phyloP scores from a whole-genome alignment of 345 rosid species.

The Rhodamnia argentea region DNA sequence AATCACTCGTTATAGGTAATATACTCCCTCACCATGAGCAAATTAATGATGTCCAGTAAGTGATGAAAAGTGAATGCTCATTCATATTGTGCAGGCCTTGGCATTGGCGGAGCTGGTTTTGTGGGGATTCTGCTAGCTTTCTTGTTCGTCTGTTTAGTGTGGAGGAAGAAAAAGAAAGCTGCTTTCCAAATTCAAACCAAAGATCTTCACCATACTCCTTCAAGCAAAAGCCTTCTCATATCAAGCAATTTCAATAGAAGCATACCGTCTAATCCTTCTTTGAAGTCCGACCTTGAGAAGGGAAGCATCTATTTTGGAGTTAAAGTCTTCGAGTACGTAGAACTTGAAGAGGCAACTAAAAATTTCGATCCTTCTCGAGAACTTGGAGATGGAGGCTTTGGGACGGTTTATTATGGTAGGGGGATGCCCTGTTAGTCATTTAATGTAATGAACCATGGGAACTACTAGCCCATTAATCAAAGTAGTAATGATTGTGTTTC shows the following conservation, averaged over 20 bases:
- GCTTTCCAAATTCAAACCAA: background rate
- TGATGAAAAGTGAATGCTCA: background rate
- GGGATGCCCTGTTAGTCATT: background rate
- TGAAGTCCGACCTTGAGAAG: background rate
- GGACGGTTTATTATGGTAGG: constrained; percentile 24
- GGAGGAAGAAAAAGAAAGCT: background rate
- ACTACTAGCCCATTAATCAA: background rate
- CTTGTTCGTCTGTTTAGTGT: background rate
- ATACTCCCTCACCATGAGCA: background rate
- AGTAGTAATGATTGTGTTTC: background rate
- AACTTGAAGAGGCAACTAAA: constrained; percentile 19
- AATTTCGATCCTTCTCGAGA: constrained; percentile 16
- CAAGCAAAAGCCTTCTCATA: constrained; percentile 2
- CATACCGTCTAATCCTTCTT: background rate
- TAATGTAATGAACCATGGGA: background rate
- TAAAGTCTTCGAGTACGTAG: constrained; percentile 10
- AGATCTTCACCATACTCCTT: background rate
- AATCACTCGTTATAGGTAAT: constrained; percentile 1
- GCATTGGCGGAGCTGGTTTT: constrained; percentile 3
- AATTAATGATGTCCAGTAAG: background rate
- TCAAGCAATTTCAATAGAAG: background rate
- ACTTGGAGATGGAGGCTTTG: constrained; percentile 24
- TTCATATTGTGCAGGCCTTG: constrained; percentile 1
- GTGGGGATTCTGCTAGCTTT: background rate
- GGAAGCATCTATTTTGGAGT: constrained; percentile 18